Conservation (phyloP, 2,329 filamentous ascomycete genomes). For the Leptographium lundbergii region DNA sequence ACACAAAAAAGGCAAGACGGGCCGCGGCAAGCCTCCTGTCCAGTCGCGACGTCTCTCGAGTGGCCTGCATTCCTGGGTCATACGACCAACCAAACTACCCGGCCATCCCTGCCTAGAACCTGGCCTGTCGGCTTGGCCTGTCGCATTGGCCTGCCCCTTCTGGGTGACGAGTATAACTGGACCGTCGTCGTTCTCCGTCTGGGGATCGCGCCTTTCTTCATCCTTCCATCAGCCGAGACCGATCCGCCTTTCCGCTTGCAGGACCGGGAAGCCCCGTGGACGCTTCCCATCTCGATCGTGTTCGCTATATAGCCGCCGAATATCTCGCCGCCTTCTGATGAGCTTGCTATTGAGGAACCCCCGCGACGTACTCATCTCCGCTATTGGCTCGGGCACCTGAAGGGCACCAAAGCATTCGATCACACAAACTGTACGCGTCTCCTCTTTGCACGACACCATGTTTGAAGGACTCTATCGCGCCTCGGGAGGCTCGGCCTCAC, state of each 20-base stretch:
- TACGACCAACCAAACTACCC: not conserved
- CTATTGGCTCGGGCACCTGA: not conserved
- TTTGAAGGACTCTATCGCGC: conserved; percentile 20
- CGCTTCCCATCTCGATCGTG: not conserved
- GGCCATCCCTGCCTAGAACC: not conserved
- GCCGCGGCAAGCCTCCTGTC: not conserved
- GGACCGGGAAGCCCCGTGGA: not conserved
- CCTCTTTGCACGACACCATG: conserved; percentile 14
- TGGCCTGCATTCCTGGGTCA: not conserved
- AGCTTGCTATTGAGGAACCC: conserved; percentile 28
- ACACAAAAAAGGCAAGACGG: not conserved
- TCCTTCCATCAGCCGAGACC: not conserved
- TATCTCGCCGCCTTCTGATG: conserved; percentile 15
- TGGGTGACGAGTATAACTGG: not conserved
- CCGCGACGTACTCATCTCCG: conserved; percentile 6
- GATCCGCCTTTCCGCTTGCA: not conserved
- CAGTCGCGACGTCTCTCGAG: not conserved
- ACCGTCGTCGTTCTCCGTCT: not conserved
- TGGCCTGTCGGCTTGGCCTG: not conserved
- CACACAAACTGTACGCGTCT: not conserved
- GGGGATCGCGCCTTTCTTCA: not conserved
- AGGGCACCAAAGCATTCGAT: not conserved
- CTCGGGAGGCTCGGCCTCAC: conserved; percentile 8
- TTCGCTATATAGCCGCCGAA: not conserved
- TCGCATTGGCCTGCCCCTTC: not conserved